phyloP scores from a whole-genome alignment of 257 asterid genomes.

The Buddleja alternifolia region DNA sequence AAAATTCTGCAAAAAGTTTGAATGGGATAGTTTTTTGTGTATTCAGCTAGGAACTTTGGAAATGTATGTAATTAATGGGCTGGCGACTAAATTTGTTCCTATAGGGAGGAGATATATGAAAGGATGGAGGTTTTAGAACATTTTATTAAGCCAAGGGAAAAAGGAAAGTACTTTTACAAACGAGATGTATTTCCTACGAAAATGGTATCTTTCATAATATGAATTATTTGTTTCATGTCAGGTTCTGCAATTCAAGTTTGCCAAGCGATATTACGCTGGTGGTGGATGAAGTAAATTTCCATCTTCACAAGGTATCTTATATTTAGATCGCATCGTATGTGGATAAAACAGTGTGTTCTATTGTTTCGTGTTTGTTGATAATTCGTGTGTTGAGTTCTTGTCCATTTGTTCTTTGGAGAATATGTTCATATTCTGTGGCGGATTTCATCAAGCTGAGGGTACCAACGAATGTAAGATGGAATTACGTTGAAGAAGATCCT shows the following conservation, averaged over 20 bases:
- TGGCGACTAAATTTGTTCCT: not conserved
- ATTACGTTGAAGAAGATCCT: not conserved
- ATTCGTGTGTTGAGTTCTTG: constrained; percentile 19
- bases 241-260: constrained; percentile 79
- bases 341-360: not conserved
- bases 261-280: constrained; percentile 77
- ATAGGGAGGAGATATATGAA: not conserved
- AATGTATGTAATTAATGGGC: constrained; percentile 4
- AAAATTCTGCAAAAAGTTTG: not conserved
- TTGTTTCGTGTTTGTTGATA: not conserved
- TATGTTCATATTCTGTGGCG: not conserved
- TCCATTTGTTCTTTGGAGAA: constrained; percentile 13
- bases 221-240: constrained; percentile 37
- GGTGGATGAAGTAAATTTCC: constrained; percentile 69
- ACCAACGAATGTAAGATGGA: constrained; percentile 7
- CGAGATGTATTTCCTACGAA: constrained; percentile 1
- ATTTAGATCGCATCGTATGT: not conserved
- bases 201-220: constrained; percentile 4
- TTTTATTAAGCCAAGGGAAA: not conserved
- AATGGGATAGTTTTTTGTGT: constrained; percentile 2
- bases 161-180: not conserved
- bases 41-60: not conserved
- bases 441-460: constrained; percentile 5
- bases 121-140: constrained; percentile 1
- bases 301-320: constrained; percentile 84